Evolutionary conservation across 352 stramenopile genomes (phyloP), one percentile per base, ranked within the genome.

Genomic region (Globisporangium heterothallicum): DNA sequence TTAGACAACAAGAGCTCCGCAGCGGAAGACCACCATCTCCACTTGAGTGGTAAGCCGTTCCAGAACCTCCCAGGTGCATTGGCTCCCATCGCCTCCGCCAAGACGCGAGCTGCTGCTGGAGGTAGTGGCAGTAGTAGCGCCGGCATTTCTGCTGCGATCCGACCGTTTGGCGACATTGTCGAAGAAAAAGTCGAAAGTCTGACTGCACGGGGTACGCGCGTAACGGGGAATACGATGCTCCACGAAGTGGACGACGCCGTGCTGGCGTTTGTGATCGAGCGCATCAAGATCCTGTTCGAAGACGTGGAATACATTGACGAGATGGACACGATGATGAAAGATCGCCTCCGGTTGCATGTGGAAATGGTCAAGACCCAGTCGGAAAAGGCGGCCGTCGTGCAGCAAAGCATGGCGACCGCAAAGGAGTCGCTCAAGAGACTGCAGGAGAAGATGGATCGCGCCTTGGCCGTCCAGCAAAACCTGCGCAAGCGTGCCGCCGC

Each of bases 241-340:
- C 45, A 68, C 41, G 70, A 93, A 38, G 74, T 88, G 24, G 67
- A 91, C 45, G 75, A 88, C 29, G 72, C 68, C 10, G 78, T 84
- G 56, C 66, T 93, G 24, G 68, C 74, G 18, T 93, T 93, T 44
- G 72, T 84, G 48, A 58, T 91, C 26, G 77, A 91, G 45, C 46
- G 46, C 32, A 13, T 53, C 19, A 84, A 84, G 60, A 78, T 80
- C 53, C 67, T 92, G 19, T 76, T 84, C 42, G 82, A 91, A 40
- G 79, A 93, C 42, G 73, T 91, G 21, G 77, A 76, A 53, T 93
- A 88, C 36, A 53, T 87, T 22, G 74, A 91, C 59, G 77, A 78
- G 24, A 73, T 93, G 54, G 72, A 82, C 41, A 72, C 85, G 38
- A 32, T 86, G 43, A 74, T 86, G 52, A 73, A 67, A 25, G 76